Percentiles rank a stretch among this genome's conserved stretches.
phyloP scores from a whole-genome alignment of 2,329 filamentous ascomycete species.

The Chrysosporium queenslandicum region DNA sequence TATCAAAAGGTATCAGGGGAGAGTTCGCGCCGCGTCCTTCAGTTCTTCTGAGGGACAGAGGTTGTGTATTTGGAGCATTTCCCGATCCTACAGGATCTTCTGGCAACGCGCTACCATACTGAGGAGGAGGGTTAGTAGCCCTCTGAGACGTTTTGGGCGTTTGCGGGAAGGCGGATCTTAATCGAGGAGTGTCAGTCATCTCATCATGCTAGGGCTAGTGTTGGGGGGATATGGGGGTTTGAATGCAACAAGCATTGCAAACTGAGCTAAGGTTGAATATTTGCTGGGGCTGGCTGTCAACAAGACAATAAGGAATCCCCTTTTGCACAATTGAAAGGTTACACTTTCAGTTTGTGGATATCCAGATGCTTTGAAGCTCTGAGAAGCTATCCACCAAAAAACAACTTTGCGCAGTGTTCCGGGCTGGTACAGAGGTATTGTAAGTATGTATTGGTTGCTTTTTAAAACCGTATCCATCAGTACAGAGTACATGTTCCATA shows the following conservation, averaged over 20 bases:
- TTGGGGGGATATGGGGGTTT: background rate
- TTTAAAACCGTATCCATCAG: no score
- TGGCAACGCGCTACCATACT: background rate
- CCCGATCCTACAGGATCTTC: background rate
- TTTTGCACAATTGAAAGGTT: no score
- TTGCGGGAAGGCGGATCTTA: conserved; percentile 70
- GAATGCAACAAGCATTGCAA: background rate
- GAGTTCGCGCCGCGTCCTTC: conserved; percentile 19
- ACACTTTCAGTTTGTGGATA: no score
- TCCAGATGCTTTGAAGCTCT: no score
- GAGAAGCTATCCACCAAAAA: no score
- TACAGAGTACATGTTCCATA: no score
- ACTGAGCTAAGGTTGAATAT: background rate
- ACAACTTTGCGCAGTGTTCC: no score
- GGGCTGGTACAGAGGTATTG: no score
- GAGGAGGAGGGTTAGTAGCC: background rate
- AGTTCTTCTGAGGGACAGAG: background rate
- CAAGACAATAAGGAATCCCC: no score
- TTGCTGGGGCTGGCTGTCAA: no score
- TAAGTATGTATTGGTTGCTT: no score
- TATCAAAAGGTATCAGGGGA: conserved; percentile 68
- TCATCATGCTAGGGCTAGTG: conserved; percentile 41
- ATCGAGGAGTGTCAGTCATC: conserved; percentile 74
- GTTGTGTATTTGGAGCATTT: background rate
- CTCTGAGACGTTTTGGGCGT: conserved; percentile 49